Evolutionary conservation across 2,329 filamentous ascomycete genomes (phyloP), one percentile per base, ranked within the genome.

Genomic region (Ophiocordyceps camponoti-saundersi): DNA sequence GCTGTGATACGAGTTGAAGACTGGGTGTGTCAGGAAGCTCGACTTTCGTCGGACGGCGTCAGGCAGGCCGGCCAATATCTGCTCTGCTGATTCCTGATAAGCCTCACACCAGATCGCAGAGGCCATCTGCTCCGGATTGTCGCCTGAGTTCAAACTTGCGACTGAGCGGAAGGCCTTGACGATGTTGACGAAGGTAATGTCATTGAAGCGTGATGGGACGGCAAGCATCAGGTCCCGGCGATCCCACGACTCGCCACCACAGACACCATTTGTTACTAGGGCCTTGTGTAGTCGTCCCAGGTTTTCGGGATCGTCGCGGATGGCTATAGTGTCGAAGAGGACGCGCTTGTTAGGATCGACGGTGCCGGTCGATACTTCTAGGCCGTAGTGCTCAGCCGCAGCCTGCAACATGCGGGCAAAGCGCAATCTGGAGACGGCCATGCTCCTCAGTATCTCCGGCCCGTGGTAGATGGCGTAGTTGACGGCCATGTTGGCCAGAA

Each of bases 381-480:
- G 80, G 5, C 84, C 85, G 44, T 80, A 65, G 45, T 70, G 63
- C 47, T 74, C 65, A 6, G 88, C 68, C 23, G 77, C 76, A 46
- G 75, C 69, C 58, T 87, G 80, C 15, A 93, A 61, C 32, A 82
- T 71, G 51, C 80, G 75, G 23, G 87, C 79, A 58, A 81, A 80
- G 26, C 79, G 76, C 55, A 87, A 77, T 52, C 85, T 76, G 52
- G 81, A 78, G 61, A 89, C 76, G 1, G 90, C 89, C 59, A 95
- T 95, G 15, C 78, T 75, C 65, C 80, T 87, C 45, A 96, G 68
- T 18, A 89, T 88, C 47, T 79, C 65, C 1, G 90, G 90, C 3
- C 90, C 90, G 61, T 96, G 90, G 63, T 95, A 96, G 47, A 95
- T 73, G 46, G 88, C 89, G 60, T 95, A 96, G 68, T 95, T 82